Evolutionary conservation across 2,329 filamentous ascomycete species (phyloP), one percentile per base, ranked within the genome.

Genomic region (Aspergillus puulaauensis): DNA sequence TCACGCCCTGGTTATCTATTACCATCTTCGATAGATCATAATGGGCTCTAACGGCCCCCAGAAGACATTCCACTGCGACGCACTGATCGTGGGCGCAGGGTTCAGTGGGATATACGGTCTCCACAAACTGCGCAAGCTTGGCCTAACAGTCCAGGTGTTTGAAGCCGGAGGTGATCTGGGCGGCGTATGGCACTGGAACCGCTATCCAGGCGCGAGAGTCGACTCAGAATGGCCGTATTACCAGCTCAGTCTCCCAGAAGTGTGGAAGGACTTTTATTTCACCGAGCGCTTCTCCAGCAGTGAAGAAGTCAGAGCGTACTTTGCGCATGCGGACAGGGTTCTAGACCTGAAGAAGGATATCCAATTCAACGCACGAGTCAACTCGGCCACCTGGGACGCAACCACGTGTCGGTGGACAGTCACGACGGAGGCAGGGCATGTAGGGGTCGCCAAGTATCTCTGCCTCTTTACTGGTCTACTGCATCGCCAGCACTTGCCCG

Each of bases 181-280:
- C 1, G 58, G 60, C 1, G 48, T 48, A 0, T 62, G 60, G 60
- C 15, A 56, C 21, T 57, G 49, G 55, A 56, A 62, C n/a, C 33
- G 40, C 15, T 60, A 62, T 27, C 60, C 60, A 2, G 60, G 60
- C 5, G 49, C 49, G 0, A 40, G 60, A 0, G 58, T 60, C 11
- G 60, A 62, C 14, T 50, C 55, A 1, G 48, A 54, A 21, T 39
- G 33, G 21, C 46, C 37, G 3, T 7, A 53, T 3, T 62, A 62
- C 39, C 54, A 58, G 21, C n/a, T 60, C 3, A 49, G 43, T 1
- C 79, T 79, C 61, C 79, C 80, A 1, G 74, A 80, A 35, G 66
- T 80, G 1, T 80, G 72, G 67, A 69, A 75, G 35, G 70, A 73
- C 43, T 83, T 76, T 72, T 73, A 68, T 12, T 84, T 77, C 72